Base-by-base conservation (phyloP, 2,329 filamentous ascomycete species). In the Pseudopyricularia javanii region DNA sequence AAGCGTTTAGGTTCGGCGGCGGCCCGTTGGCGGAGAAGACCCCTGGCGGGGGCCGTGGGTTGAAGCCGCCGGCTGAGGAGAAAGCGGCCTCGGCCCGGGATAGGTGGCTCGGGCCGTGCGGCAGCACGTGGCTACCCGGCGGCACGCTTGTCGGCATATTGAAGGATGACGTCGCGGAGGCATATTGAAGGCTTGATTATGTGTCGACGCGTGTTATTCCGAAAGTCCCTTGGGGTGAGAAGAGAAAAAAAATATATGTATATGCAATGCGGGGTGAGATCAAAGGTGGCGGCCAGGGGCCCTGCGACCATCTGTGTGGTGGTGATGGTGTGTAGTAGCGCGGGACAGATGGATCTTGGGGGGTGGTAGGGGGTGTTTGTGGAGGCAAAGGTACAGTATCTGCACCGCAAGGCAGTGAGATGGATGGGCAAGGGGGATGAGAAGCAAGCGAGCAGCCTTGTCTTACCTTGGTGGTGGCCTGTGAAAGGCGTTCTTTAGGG, bases 31-130 rank as follows among this genome's bases (percentile, higher is more conserved):
- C 51, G 56, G 56, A 55, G 51, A 52, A 50, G 48, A 50, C 51
- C 2, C 55, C 56, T 11, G 57, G 56, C n/a, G 52, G 30, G 28
- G 55, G 17, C 22, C 52, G 53, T 14, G 50, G 50, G 55, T 64
- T 67, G 63, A 74, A 75, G 33, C 66, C 63, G 33, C 70, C 61
- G 40, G 67, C 62, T 45, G 66, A 59, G 55, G 68, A 60, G 55
- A 70, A 70, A 52, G 68, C 59, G 54, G 68, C 62, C 53, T 76
- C 61, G 54, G 58, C 56, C 49, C 37, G 50, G 35, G 50, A 53
- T 14, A 15, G 54, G 9, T n/a, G 56, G 47, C 51, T n/a, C 2
- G 62, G 55, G 53, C 22, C 30, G 14, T 50, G 48, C 34, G 32
- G n/a, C n/a, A n/a, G 48, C 22, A 9, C 32, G n/a, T 32, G 48